These are phyloP conservation scores for Aureobasidium sp. DNA, from an alignment of 2,329 filamentous ascomycete species.

Conservation along the genomic window DNA sequence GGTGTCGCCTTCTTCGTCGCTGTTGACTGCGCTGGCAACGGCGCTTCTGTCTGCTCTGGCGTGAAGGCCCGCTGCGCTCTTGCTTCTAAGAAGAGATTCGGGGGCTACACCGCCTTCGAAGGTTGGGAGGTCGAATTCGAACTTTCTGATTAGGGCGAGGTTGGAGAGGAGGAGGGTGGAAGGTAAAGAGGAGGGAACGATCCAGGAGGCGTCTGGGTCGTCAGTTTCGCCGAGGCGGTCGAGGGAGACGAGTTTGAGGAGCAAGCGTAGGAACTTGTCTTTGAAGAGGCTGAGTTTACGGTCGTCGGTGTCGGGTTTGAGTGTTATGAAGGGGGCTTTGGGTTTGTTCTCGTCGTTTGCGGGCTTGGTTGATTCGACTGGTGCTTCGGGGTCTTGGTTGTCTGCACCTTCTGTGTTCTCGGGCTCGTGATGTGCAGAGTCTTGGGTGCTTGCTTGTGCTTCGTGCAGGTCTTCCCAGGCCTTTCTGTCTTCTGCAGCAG, in stretches of 20 bases:
- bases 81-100: conserved; percentile 70
- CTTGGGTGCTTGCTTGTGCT: conserved; percentile 38
- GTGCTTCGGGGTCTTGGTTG: background rate
- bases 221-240: conserved; percentile 58
- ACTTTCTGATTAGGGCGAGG: conserved; percentile 64
- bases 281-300: conserved; percentile 73
- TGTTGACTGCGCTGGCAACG: conserved; percentile 5
- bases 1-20: conserved; percentile 13
- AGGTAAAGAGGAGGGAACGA: conserved; percentile 58
- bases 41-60: conserved; percentile 5
- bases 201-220: conserved; percentile 67
- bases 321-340: conserved; percentile 42
- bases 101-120: conserved; percentile 69
- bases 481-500: conserved; percentile 62
- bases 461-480: conserved; percentile 67
- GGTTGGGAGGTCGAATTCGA: conserved; percentile 66
- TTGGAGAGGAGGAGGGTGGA: conserved; percentile 58
- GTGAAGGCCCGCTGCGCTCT: conserved; percentile 37
- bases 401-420: background rate
- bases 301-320: conserved; percentile 56
- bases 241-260: conserved; percentile 70
- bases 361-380: background rate
- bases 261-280: conserved; percentile 75
- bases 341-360: conserved; percentile 22
- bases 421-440: conserved; percentile 19